A percentile compares a stretch with the other conserved stretches of the same genome.
Conservation (phyloP, 306 rosid species). For the Alnus glutinosa region DNA sequence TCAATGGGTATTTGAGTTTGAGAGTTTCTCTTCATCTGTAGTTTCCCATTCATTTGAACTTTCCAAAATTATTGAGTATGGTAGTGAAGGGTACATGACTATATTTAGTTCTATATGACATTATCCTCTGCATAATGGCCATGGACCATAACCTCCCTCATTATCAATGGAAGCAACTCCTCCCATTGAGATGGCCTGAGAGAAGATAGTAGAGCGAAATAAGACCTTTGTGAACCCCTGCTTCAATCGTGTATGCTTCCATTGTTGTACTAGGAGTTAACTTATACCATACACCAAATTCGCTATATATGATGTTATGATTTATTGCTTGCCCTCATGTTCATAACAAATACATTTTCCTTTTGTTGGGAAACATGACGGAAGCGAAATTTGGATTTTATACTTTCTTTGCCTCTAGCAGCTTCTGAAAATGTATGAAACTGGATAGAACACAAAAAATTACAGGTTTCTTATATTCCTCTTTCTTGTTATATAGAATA, state of each 20-base stretch:
- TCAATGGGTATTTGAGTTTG: background rate
- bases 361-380: background rate
- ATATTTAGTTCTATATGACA: background rate
- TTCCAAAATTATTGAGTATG: too few species aligned
- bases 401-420: background rate
- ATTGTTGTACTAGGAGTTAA: background rate
- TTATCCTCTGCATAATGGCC: background rate
- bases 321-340: background rate
- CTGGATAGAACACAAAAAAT: background rate
- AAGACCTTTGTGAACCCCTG: background rate
- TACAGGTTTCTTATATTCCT: background rate
- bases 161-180: background rate
- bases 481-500: background rate
- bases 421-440: background rate
- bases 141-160: background rate
- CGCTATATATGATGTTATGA: background rate
- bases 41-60: too few species aligned
- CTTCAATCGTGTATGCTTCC: background rate
- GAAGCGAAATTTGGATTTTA: background rate
- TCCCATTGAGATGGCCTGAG: background rate
- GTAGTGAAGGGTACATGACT: background rate
- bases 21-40: background rate
- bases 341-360: background rate
- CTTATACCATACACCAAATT: background rate
- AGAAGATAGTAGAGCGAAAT: background rate